Conservation (phyloP, 2,329 filamentous ascomycete species). For the Verticillium isaacii region DNA sequence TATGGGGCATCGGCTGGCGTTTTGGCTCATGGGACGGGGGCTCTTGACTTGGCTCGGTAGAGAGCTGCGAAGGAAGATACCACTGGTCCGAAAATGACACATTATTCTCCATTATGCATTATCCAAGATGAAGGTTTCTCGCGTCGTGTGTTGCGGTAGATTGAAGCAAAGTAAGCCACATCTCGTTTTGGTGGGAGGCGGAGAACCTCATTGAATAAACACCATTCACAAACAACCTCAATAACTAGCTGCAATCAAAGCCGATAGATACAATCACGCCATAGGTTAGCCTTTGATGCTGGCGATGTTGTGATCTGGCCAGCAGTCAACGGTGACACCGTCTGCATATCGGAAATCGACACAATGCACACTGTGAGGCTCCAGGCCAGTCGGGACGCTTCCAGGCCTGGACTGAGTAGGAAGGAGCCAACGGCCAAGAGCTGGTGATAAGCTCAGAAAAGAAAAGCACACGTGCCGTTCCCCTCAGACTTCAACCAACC, state of each 20-base stretch:
- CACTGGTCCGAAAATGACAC: background rate
- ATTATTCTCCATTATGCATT: background rate
- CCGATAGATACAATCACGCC: no score
- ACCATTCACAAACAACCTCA: no score
- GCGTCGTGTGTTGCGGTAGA: no score
- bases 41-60: background rate
- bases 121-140: no score
- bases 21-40: background rate
- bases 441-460: background rate
- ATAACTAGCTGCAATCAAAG: no score
- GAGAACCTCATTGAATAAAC: no score
- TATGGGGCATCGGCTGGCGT: background rate
- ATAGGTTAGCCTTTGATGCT: no score
- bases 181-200: no score
- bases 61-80: background rate
- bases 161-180: no score
- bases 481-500: background rate
- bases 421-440: background rate
- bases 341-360: no score
- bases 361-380: background rate
- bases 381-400: background rate
- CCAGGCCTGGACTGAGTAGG: background rate
- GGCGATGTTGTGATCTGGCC: no score
- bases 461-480: background rate
- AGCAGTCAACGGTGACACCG: no score